Base-by-base conservation (phyloP, 2,329 filamentous ascomycete genomes). In the Gyromitra esculenta region DNA sequence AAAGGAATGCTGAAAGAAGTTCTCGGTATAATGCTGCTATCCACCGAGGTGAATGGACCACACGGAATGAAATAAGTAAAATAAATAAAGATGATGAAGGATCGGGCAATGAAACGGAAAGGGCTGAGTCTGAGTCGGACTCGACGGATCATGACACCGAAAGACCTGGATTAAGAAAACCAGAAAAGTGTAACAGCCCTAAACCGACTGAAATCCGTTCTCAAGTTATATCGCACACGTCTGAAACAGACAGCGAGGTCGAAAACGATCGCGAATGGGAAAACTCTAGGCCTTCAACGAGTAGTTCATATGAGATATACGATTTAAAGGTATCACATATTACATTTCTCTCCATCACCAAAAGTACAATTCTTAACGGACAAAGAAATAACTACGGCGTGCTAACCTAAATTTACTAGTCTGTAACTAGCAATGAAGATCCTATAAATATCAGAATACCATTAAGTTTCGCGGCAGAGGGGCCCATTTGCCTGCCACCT, bases 401-500 rank as follows among this genome's bases (percentile, higher is more conserved):
- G 59, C 66, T 75, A 52, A 75, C 50, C 7, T 18, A 31, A 62
- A 7, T 21, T 50, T 5, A 43, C 48, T 35, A 74, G 72, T 48
- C 72, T 63, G 37, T 69, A n/a, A 64, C 9, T 39, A 8, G 48
- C 25, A 25, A 45, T 35, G 65, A 63, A 45, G 41, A 18, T 8
- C 41, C 70, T 41, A 18, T 25, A n/a, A 21, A 15, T 5, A 11
- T n/a, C 41, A 56, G 45, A 37, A 75, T 50, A 48, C 59, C 25
- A 64, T 63, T 25, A 18, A 48, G n/a, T 18, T 57, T 59, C 18
- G 31, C 35, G 15, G 15, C 25, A 1, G 57, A 69, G 41, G 72
- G 48, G 35, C 72, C 66, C 25, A 75, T 75, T 43, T 57, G 60
- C 18, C 66, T 75, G 15, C 72, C 72, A 59, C 50, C 72, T 1